Evolutionary conservation across 225 moss, liverwort and hornwort genomes (phyloP).

Genomic region (Thuidium tamariscinum): DNA sequence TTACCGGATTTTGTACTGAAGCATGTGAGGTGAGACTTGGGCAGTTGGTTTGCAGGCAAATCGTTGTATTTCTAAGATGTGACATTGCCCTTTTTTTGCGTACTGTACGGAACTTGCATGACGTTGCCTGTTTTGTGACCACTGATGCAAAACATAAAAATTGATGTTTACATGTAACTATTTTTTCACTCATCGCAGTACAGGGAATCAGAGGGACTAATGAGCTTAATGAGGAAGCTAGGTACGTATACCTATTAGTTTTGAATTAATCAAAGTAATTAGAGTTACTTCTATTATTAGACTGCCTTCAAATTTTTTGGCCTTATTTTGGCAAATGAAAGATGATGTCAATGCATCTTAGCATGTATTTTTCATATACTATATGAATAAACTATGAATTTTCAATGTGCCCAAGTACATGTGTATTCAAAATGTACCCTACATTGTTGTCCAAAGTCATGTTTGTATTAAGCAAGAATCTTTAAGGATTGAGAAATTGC

Average conservation of each 20-base stretch:
- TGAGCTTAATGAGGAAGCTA: no score
- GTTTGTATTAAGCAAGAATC: not conserved
- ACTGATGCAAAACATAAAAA: not conserved
- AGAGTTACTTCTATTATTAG: not conserved
- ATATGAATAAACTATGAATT: not conserved
- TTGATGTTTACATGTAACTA: not conserved
- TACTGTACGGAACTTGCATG: not conserved
- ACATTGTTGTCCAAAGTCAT: not conserved
- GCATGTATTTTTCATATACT: not conserved
- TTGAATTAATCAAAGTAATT: not conserved
- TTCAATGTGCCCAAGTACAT: not conserved
- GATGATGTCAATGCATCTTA: no score
- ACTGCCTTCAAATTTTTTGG: no score
- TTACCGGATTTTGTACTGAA: not conserved
- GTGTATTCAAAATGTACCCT: not conserved
- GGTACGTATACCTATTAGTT: not conserved
- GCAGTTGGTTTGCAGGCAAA: not conserved
- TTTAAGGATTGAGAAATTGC: accelerated
- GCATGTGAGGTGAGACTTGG: not conserved
- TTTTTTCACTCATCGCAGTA: not conserved
- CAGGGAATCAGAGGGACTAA: not conserved
- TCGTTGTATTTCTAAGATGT: not conserved
- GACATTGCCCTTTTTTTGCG: not conserved
- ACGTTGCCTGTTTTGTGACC: not conserved
- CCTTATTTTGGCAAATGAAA: not conserved